Percentiles rank a stretch among this genome's conserved stretches.
These are phyloP conservation scores for Trametes coccinea DNA, from an alignment of 768 basidiomycete genomes.

Conservation along the genomic window DNA sequence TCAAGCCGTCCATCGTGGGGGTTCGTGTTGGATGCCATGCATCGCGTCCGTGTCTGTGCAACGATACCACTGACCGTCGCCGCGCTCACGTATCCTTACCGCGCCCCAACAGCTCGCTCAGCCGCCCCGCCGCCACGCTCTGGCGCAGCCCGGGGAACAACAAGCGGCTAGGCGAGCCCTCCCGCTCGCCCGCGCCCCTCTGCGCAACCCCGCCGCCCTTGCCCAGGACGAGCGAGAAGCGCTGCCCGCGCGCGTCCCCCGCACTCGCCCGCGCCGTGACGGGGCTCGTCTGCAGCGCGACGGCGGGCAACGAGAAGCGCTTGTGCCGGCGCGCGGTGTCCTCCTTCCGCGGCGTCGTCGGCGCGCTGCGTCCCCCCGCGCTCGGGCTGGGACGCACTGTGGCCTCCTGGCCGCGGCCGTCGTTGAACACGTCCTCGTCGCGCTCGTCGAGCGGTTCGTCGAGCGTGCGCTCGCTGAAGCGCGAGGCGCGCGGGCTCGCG, in stretches of 20 bases:
- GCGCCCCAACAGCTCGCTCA: conserved; percentile 53
- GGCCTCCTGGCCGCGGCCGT: not conserved
- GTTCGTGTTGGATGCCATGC: not conserved
- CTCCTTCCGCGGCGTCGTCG: conserved; percentile 40
- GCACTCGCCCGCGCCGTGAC: conserved; percentile 59
- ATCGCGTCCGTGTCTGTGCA: not conserved
- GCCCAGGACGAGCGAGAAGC: conserved; percentile 64
- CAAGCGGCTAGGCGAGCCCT: conserved; percentile 16
- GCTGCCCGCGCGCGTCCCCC: conserved; percentile 42
- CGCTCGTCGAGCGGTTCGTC: conserved; percentile 31
- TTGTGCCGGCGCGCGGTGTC: conserved; percentile 64
- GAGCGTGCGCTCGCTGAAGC: conserved; percentile 28
- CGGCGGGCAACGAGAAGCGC: conserved; percentile 75
- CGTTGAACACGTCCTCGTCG: conserved; percentile 25
- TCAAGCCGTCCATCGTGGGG: too few species aligned
- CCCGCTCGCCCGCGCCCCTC: conserved; percentile 25
- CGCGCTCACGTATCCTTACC: conserved; percentile 10
- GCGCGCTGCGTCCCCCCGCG: conserved; percentile 12
- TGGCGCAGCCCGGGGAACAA: conserved; percentile 25
- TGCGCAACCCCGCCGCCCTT: conserved; percentile 13
- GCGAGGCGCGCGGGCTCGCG: conserved; percentile 30
- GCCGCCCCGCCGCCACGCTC: conserved; percentile 53
- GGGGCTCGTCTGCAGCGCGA: conserved; percentile 70
- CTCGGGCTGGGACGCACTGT: not conserved
- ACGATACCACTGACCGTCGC: not conserved